These are phyloP conservation scores for Exophiala calicioides DNA, from an alignment of 2,329 filamentous ascomycete species.

Conservation along the genomic window DNA sequence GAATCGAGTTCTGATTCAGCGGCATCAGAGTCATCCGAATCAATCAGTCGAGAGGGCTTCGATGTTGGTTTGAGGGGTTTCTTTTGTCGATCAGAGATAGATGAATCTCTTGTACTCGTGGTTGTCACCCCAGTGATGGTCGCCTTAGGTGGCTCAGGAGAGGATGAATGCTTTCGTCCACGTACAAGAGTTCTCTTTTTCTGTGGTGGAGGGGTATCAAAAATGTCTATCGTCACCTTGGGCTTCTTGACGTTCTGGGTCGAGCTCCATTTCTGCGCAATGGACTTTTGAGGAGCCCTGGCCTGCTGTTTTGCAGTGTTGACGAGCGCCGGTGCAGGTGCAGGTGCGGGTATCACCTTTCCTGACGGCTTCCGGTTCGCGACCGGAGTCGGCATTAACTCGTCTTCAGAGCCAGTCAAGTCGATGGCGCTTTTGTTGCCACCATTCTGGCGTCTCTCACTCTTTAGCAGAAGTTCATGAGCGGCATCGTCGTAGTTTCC, in stretches of 20 bases:
- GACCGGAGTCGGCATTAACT: conserved; percentile 39
- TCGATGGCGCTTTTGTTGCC: conserved; percentile 31
- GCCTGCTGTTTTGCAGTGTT: conserved; percentile 45
- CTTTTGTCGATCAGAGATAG: conserved; percentile 34
- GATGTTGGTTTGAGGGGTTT: conserved; percentile 23
- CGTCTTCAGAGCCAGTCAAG: conserved; percentile 44
- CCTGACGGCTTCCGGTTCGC: too few relatives aligned
- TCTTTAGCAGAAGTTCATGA: conserved; percentile 45
- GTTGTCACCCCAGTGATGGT: too few relatives aligned
- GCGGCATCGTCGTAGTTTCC: conserved; percentile 60
- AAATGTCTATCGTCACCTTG: conserved; percentile 26
- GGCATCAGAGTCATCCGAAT: conserved; percentile 48
- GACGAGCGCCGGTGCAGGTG: conserved; percentile 41
- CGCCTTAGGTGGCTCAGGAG: conserved; percentile 35
- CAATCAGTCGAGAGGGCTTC: conserved; percentile 32
- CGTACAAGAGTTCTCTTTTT: conserved; percentile 50
- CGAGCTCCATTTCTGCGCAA: conserved; percentile 61
- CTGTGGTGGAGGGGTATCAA: conserved; percentile 30
- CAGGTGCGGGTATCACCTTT: conserved; percentile 32
- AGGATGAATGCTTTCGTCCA: conserved; percentile 45
- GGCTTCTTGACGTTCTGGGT: conserved; percentile 42
- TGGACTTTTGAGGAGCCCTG: conserved; percentile 55
- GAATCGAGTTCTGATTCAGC: conserved; percentile 41
- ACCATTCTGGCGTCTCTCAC: conserved; percentile 34
- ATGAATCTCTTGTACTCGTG: conserved; percentile 39